Percentiles rank a stretch among this genome's conserved stretches.
Conservation (phyloP, 2,329 filamentous ascomycete species). For the Ceratocystis destructans region DNA sequence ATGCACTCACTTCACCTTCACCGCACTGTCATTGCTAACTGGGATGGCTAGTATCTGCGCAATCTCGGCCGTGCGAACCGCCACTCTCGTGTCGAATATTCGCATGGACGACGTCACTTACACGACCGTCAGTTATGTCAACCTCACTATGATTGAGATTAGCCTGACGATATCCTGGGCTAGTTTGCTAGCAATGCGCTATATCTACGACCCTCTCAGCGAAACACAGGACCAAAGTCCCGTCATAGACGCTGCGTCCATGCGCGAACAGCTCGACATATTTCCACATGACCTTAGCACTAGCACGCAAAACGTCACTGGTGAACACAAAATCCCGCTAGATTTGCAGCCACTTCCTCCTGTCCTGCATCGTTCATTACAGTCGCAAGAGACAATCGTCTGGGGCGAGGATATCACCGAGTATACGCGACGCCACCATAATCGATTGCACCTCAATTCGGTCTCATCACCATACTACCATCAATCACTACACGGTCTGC, state of each 20-base stretch:
- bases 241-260: not conserved
- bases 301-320: not conserved
- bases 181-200: constrained; percentile 7
- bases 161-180: constrained; percentile 14
- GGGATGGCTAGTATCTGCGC: constrained; percentile 26
- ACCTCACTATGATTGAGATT: constrained; percentile 18
- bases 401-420: constrained; percentile 17
- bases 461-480: constrained; percentile 2
- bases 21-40: not conserved
- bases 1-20: not conserved
- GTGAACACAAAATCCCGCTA: not conserved
- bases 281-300: constrained; percentile 12
- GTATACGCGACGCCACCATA: constrained; percentile 21
- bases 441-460: constrained; percentile 4
- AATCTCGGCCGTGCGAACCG: constrained; percentile 25
- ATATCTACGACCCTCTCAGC: constrained; percentile 16
- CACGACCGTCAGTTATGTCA: constrained; percentile 16
- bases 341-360: constrained; percentile 22
- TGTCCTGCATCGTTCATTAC: constrained; percentile 1
- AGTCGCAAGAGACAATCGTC: constrained; percentile 7
- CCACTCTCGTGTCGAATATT: constrained; percentile 10
- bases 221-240: constrained; percentile 16
- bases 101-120: constrained; percentile 14
- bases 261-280: constrained; percentile 6
- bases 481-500: not conserved